phyloP scores from a whole-genome alignment of 306 rosid species.

The Prunus mira region DNA sequence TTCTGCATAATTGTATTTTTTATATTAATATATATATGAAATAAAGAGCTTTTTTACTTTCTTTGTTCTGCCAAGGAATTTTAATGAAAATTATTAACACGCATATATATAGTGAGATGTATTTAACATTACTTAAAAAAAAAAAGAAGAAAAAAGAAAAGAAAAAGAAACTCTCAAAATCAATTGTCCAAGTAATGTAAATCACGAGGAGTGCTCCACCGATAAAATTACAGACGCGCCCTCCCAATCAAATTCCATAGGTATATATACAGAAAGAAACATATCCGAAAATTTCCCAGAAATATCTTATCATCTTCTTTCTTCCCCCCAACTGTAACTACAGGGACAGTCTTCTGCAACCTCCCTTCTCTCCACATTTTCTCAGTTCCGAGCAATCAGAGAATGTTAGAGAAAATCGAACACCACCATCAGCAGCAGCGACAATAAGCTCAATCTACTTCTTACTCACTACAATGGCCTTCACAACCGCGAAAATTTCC shows the following conservation, averaged over 20 bases:
- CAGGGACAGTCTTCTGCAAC: not conserved
- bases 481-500: constrained; percentile 41
- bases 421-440: not conserved
- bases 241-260: not conserved
- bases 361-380: constrained; percentile 18
- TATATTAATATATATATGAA: not conserved
- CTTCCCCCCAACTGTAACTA: not conserved
- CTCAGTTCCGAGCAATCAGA: constrained; percentile 18
- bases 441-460: not conserved
- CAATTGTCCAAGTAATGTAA: not conserved
- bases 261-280: not conserved
- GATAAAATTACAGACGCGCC: not conserved
- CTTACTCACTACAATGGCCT: constrained; percentile 37
- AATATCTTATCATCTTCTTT: constrained; percentile 36
- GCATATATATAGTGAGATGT: too few relatives aligned
- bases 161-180: not conserved
- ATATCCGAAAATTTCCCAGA: constrained; percentile 1
- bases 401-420: constrained; percentile 13
- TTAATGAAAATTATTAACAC: too few relatives aligned
- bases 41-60: not conserved
- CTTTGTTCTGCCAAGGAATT: too few relatives aligned
- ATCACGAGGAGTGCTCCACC: not conserved
- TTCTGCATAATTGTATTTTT: not conserved
- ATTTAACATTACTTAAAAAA: too few relatives aligned
- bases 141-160: not conserved